A percentile compares a stretch with the other conserved stretches of the same genome.
Conservation (phyloP, 2,329 filamentous ascomycete genomes). For the Colletotrichum costaricense region DNA sequence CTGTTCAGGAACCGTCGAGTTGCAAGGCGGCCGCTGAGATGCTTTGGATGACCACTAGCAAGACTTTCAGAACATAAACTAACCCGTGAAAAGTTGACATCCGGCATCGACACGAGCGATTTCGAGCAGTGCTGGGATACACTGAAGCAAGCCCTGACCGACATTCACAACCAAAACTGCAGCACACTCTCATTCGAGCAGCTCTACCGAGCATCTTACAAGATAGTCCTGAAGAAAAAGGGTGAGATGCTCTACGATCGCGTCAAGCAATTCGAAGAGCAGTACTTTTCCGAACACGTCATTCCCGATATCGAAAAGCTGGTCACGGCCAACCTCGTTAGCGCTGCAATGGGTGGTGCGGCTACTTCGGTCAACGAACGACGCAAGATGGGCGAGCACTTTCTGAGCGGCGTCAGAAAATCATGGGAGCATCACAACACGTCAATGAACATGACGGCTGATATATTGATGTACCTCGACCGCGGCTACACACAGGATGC, state of each 20-base stretch:
- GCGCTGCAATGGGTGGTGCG: constrained; percentile 67
- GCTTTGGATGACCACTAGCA: background rate
- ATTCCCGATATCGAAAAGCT: constrained; percentile 76
- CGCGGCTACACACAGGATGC: constrained; percentile 80
- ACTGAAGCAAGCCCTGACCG: constrained; percentile 79
- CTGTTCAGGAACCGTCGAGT: too few species aligned
- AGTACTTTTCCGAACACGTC: constrained; percentile 82
- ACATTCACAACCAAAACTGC: constrained; percentile 94
- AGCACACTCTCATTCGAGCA: constrained; percentile 93
- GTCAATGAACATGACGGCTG: constrained; percentile 96
- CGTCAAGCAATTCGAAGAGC: constrained; percentile 83
- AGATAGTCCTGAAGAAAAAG: constrained; percentile 90
- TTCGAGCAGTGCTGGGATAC: constrained; percentile 89
- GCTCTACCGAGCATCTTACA: constrained; percentile 93
- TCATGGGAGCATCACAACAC: constrained; percentile 91
- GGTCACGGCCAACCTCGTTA: constrained; percentile 73
- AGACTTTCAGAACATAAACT: constrained; percentile 10
- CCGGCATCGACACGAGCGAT: constrained; percentile 68
- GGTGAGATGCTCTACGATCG: constrained; percentile 83
- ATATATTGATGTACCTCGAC: constrained; percentile 98
- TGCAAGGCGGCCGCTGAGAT: background rate
- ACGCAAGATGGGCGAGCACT: constrained; percentile 82
- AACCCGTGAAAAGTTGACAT: constrained; percentile 7
- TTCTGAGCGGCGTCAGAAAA: constrained; percentile 79
- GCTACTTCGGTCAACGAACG: constrained; percentile 81